Conservation (phyloP, 2,329 filamentous ascomycete genomes). For the Tricladium varicosporioides region DNA sequence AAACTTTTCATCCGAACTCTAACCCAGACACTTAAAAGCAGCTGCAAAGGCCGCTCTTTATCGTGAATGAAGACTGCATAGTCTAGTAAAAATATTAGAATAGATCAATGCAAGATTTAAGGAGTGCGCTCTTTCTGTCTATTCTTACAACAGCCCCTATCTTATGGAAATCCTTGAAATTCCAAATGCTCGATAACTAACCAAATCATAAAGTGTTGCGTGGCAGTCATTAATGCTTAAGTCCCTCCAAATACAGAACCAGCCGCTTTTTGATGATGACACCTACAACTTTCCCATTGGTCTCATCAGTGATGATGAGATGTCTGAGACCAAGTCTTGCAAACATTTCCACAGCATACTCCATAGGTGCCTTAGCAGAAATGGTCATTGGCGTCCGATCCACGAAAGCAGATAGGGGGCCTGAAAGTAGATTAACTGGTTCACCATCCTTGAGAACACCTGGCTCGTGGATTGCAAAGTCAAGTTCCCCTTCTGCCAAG, state of each 20-base stretch:
- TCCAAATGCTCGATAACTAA: too few species aligned
- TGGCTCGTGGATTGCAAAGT: constrained; percentile 42
- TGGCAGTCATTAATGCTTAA: too few species aligned
- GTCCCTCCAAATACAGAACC: constrained; percentile 40
- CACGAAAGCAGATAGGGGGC: constrained; percentile 45
- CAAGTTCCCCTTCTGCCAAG: constrained; percentile 51
- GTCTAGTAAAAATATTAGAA: too few species aligned
- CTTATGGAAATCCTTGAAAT: too few species aligned
- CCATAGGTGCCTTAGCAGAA: constrained; percentile 51
- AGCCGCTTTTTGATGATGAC: constrained; percentile 58
- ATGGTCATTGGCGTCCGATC: constrained; percentile 53
- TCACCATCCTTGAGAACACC: constrained; percentile 25
- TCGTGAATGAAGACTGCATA: too few species aligned
- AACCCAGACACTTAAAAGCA: too few species aligned
- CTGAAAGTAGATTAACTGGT: constrained; percentile 34
- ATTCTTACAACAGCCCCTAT: too few species aligned
- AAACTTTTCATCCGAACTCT: too few species aligned
- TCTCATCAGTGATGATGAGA: constrained; percentile 51
- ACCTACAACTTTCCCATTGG: constrained; percentile 47
- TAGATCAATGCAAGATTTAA: too few species aligned
- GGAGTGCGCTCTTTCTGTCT: too few species aligned
- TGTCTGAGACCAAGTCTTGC: constrained; percentile 54
- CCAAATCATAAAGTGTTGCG: too few species aligned
- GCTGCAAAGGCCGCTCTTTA: too few species aligned
- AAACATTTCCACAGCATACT: constrained; percentile 60